Evolutionary conservation across 805 yeast genomes (phyloP).

Genomic region (Kodamaea fukazawae): DNA sequence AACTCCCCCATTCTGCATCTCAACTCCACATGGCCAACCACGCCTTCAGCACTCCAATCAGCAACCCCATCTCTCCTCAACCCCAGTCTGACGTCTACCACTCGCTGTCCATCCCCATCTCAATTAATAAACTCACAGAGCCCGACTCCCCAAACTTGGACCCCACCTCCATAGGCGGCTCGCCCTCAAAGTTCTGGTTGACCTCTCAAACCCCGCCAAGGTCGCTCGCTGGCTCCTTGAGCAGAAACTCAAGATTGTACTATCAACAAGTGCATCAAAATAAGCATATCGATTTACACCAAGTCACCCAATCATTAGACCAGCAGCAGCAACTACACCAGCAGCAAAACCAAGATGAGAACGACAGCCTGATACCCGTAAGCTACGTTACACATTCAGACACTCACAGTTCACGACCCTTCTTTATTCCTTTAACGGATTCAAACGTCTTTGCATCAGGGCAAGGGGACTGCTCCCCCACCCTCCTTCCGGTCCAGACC

Average conservation of each 20-base stretch:
- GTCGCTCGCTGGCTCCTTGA: slow-evolving; percentile 23
- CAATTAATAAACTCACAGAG: slow-evolving; percentile 14
- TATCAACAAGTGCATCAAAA: slow-evolving; percentile 7
- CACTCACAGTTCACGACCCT: slow-evolving; percentile 2
- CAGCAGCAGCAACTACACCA: slow-evolving; percentile 4
- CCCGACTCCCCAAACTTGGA: slow-evolving; percentile 55
- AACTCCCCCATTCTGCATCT: too few relatives aligned
- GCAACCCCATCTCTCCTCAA: slow-evolving; percentile 6
- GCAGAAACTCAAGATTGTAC: slow-evolving; percentile 18
- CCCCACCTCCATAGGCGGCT: slow-evolving; percentile 52
- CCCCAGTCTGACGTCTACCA: slow-evolving; percentile 11
- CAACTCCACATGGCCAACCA: slow-evolving; percentile 6
- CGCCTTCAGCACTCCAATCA: not conserved
- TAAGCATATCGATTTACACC: not conserved
- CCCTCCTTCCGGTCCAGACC: slow-evolving; percentile 40
- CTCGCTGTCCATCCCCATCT: slow-evolving; percentile 31
- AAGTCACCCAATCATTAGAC: slow-evolving; percentile 9
- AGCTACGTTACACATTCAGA: not conserved
- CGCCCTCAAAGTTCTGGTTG: slow-evolving; percentile 55
- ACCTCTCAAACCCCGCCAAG: slow-evolving; percentile 53
- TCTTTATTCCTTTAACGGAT: slow-evolving; percentile 10
- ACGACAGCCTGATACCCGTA: slow-evolving; percentile 17
- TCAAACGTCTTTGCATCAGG: slow-evolving; percentile 11
- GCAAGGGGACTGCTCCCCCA: slow-evolving; percentile 21
- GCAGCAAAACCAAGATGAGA: slow-evolving; percentile 4